phyloP scores from a whole-genome alignment of 768 basidiomycete species.

The Suillus brevipes region DNA sequence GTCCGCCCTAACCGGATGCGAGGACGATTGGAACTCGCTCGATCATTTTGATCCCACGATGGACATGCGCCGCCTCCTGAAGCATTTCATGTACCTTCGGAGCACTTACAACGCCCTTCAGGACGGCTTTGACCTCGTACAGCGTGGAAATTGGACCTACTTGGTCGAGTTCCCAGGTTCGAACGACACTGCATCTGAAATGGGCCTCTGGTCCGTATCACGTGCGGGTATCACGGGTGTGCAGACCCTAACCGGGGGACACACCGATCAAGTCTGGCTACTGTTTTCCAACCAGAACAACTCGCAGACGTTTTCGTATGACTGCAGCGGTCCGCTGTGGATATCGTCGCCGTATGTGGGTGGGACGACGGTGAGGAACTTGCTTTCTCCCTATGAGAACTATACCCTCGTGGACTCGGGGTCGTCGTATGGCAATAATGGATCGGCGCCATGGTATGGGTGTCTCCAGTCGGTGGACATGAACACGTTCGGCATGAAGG shows the following conservation, averaged over 20 bases:
- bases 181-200: slow-evolving; percentile 74
- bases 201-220: slow-evolving; percentile 85
- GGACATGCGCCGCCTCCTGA: slow-evolving; percentile 69
- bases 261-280: slow-evolving; percentile 75
- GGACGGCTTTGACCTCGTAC: slow-evolving; percentile 85
- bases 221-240: slow-evolving; percentile 57
- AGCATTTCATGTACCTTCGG: slow-evolving; percentile 74
- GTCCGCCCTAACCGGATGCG: slow-evolving; percentile 74
- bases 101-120: slow-evolving; percentile 68
- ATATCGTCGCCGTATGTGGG: slow-evolving; percentile 77
- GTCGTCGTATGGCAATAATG: slow-evolving; percentile 60
- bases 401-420: slow-evolving; percentile 68
- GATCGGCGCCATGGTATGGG: slow-evolving; percentile 65
- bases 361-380: slow-evolving; percentile 64
- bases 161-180: slow-evolving; percentile 81
- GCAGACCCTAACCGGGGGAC: slow-evolving; percentile 64
- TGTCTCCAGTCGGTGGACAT: slow-evolving; percentile 69
- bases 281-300: slow-evolving; percentile 84
- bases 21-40: slow-evolving; percentile 89
- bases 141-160: slow-evolving; percentile 84
- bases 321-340: slow-evolving; percentile 62
- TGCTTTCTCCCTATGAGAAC: slow-evolving; percentile 83
- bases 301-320: slow-evolving; percentile 61
- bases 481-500: slow-evolving; percentile 79
- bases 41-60: slow-evolving; percentile 94